These are phyloP conservation scores for Colletotrichum graminicola DNA, from an alignment of 2,329 filamentous ascomycete species.

Conservation along the genomic window DNA sequence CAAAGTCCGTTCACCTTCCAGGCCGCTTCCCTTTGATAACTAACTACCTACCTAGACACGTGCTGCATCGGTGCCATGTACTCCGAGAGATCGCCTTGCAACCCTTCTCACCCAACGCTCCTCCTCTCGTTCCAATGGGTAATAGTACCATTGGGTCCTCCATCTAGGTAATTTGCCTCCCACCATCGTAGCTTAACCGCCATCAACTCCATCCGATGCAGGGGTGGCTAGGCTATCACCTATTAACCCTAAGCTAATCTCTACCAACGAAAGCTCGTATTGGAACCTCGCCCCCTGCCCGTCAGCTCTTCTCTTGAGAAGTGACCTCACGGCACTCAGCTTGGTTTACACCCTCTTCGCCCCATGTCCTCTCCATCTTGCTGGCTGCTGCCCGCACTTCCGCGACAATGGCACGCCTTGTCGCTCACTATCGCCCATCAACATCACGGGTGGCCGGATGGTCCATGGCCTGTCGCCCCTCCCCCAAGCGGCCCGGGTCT, in stretches of 20 bases:
- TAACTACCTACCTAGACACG: neutral
- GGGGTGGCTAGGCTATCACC: neutral
- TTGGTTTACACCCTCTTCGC: neutral
- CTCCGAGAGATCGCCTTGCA: too few species aligned
- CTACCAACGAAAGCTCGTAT: slow-evolving; percentile 10
- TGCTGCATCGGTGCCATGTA: neutral
- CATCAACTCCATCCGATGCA: slow-evolving; percentile 24
- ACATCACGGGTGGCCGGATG: slow-evolving; percentile 28
- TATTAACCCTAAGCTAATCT: neutral
- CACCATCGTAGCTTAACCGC: slow-evolving; percentile 26
- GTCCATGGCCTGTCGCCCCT: slow-evolving; percentile 17
- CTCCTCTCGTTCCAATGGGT: slow-evolving; percentile 27
- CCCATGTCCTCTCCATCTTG: neutral
- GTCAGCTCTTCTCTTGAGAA: neutral
- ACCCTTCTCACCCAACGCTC: neutral
- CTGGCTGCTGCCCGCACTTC: neutral
- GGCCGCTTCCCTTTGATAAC: too few species aligned
- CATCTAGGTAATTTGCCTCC: neutral
- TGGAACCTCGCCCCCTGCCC: slow-evolving; percentile 13
- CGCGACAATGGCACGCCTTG: slow-evolving; percentile 34
- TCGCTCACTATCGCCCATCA: slow-evolving; percentile 17
- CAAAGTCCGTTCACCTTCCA: neutral
- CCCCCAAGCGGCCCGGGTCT: slow-evolving; percentile 19
- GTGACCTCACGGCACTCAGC: slow-evolving; percentile 19
- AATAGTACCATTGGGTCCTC: neutral